phyloP scores from a whole-genome alignment of 2,329 filamentous ascomycete species.

The Penicillium olsonii region DNA sequence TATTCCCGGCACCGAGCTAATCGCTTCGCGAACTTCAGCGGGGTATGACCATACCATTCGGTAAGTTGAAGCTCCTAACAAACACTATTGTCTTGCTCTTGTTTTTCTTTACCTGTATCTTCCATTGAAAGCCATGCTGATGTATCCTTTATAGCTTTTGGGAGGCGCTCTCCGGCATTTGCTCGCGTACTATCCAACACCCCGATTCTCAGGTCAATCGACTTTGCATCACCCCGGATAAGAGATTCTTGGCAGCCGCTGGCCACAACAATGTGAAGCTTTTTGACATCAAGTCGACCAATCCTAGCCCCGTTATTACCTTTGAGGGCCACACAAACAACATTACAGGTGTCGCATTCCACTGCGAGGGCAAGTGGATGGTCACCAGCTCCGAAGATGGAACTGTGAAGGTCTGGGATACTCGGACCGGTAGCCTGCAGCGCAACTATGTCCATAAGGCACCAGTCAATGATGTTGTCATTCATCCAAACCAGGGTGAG shows the following conservation, averaged over 20 bases:
- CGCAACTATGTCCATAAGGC: constrained; percentile 88
- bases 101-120: neutral
- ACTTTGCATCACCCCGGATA: constrained; percentile 96
- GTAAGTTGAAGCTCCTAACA: constrained; percentile 45
- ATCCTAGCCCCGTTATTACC: constrained; percentile 86
- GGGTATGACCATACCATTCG: constrained; percentile 76
- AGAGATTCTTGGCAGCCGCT: constrained; percentile 85
- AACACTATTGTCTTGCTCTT: neutral
- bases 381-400: constrained; percentile 96
- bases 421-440: constrained; percentile 79
- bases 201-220: constrained; percentile 98
- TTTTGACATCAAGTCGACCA: constrained; percentile 98
- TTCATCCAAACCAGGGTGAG: constrained; percentile 97
- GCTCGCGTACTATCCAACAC: constrained; percentile 95
- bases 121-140: constrained; percentile 1
- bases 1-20: constrained; percentile 19
- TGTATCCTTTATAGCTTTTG: constrained; percentile 69
- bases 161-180: constrained; percentile 97
- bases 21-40: constrained; percentile 47
- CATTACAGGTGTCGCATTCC: constrained; percentile 94
- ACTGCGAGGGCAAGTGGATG: constrained; percentile 99
- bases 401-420: constrained; percentile 97
- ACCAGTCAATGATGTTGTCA: constrained; percentile 97
- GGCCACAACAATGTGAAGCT: constrained; percentile 89
- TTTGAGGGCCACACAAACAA: constrained; percentile 97